These are phyloP conservation scores for Auricularia cornea DNA, from an alignment of 768 basidiomycete genomes.

Conservation along the genomic window DNA sequence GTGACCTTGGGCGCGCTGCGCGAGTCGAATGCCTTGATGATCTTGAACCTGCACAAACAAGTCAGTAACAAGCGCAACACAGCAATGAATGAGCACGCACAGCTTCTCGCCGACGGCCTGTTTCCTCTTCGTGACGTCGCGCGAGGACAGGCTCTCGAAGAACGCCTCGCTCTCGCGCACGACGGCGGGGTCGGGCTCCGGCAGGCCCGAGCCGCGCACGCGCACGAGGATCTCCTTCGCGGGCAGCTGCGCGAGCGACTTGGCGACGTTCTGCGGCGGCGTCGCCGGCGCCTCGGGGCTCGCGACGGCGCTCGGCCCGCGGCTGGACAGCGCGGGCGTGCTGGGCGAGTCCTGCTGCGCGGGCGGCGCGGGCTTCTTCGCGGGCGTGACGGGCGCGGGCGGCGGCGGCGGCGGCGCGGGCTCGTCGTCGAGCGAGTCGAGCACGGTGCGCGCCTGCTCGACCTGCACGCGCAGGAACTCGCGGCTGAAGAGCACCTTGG, in stretches of 20 bases:
- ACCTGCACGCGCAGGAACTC: constrained; percentile 73
- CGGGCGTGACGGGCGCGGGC: constrained; percentile 53
- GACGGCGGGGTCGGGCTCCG: constrained; percentile 63
- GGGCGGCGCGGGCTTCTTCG: constrained; percentile 40
- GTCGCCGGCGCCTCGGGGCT: constrained; percentile 42
- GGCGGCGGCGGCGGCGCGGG: constrained; percentile 29
- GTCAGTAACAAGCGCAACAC: constrained; percentile 1
- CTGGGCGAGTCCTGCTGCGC: constrained; percentile 46
- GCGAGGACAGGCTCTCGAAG: constrained; percentile 50
- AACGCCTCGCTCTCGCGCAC: constrained; percentile 66
- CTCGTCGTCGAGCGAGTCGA: constrained; percentile 61
- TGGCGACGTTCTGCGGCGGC: constrained; percentile 34
- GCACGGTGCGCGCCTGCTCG: constrained; percentile 70
- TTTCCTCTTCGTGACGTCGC: constrained; percentile 55
- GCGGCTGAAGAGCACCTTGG: constrained; percentile 83
- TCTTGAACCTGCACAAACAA: constrained; percentile 33
- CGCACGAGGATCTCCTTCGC: constrained; percentile 65
- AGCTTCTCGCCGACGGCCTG: constrained; percentile 76
- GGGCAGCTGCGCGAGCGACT: constrained; percentile 60
- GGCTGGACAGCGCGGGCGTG: constrained; percentile 70
- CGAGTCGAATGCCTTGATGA: constrained; percentile 50
- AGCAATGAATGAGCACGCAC: constrained; percentile 32
- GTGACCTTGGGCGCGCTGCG: constrained; percentile 66
- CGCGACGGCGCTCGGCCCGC: constrained; percentile 62
- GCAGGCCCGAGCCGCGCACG: constrained; percentile 47